A percentile compares a stretch with the other conserved stretches of the same genome.
These are phyloP conservation scores for Trichoderma erinaceum DNA, from an alignment of 495 filamentous ascomycete species.

Conservation along the genomic window DNA sequence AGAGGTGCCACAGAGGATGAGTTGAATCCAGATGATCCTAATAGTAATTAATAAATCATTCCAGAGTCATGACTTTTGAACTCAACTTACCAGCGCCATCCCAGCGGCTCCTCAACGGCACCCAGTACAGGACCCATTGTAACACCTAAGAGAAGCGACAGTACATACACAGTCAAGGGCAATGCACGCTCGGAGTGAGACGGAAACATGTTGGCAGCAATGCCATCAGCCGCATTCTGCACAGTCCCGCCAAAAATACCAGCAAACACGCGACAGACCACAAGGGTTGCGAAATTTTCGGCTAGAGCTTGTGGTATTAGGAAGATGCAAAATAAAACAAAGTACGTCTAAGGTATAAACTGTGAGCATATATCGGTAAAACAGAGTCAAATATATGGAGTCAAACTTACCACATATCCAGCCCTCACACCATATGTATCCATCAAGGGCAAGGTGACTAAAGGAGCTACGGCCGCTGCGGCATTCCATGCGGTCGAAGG, in stretches of 20 bases:
- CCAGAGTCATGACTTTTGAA: neutral
- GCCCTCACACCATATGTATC: neutral
- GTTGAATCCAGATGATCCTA: neutral
- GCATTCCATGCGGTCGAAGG: neutral
- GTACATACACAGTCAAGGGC: neutral
- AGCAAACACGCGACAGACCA: neutral
- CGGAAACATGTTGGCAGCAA: neutral
- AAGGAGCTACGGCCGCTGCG: neutral
- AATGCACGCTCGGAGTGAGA: neutral
- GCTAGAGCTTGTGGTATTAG: neutral
- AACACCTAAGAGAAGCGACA: neutral
- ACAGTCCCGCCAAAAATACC: neutral
- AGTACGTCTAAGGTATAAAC: neutral
- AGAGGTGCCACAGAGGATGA: neutral
- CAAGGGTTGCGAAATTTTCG: neutral
- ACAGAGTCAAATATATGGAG: too few relatives aligned
- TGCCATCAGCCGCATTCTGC: neutral
- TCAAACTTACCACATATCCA: neutral
- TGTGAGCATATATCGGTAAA: too few relatives aligned
- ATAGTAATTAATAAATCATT: neutral
- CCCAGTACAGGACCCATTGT: neutral
- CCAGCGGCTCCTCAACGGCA: neutral
- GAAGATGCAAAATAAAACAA: neutral
- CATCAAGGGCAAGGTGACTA: neutral
- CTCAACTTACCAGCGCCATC: neutral